A percentile compares a stretch with the other conserved stretches of the same genome.
These are phyloP conservation scores for Saposhnikovia divaricata DNA, from an alignment of 129 eudicot genomes.

Conservation along the genomic window DNA sequence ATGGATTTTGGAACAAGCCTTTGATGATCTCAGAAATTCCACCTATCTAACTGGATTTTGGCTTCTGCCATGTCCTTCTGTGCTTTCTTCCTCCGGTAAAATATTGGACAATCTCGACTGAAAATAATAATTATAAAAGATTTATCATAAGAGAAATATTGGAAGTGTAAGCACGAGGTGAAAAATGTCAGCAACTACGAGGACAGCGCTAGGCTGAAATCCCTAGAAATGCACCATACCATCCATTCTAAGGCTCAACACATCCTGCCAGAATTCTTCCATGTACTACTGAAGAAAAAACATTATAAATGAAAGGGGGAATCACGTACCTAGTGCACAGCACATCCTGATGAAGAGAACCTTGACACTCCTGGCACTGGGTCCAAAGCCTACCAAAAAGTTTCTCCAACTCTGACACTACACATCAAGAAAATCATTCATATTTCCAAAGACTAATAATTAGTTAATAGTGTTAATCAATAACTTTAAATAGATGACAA, in stretches of 20 bases:
- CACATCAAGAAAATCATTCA: background rate
- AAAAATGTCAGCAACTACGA: background rate
- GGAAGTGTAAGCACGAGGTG: background rate
- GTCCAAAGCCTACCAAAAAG: conserved; percentile 97
- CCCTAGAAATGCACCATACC: background rate
- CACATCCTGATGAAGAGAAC: conserved; percentile 98
- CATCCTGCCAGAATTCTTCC: background rate
- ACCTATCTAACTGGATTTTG: conserved; percentile 81
- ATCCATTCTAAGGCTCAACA: background rate
- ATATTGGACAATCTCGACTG: conserved; percentile 99
- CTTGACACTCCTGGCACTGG: conserved; percentile 99
- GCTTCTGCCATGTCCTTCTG: conserved; percentile 99
- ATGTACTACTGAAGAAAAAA: background rate
- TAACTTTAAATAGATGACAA: background rate
- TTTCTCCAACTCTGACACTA: conserved; percentile 84
- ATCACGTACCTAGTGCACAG: conserved; percentile 80
- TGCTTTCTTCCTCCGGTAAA: conserved; percentile 95
- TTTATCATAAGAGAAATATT: conserved; percentile 1
- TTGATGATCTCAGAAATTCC: conserved; percentile 48
- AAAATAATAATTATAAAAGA: background rate
- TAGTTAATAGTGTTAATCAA: background rate
- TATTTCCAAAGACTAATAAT: background rate
- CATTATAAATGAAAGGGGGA: background rate
- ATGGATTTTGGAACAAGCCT: background rate
- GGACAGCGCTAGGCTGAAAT: background rate